A percentile compares a stretch with the other conserved stretches of the same genome.
Conservation (phyloP, 257 asterid genomes). For the Anisodus acutangulus region DNA sequence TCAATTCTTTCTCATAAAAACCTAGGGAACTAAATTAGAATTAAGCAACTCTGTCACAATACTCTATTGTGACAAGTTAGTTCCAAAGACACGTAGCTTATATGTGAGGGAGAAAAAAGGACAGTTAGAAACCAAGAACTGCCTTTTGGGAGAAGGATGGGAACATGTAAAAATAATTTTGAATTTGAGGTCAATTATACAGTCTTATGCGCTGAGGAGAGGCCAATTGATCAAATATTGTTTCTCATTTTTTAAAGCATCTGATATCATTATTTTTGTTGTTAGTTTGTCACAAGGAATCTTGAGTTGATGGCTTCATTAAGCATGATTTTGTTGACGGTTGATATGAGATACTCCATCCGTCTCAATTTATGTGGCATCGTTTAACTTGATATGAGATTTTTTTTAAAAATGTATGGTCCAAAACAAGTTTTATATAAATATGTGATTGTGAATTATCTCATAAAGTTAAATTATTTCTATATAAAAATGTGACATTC, state of each 20-base stretch:
- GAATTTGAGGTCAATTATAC: neutral
- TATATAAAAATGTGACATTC: too few relatives aligned
- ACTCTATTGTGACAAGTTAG: neutral
- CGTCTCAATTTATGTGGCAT: too few relatives aligned
- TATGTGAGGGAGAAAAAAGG: neutral
- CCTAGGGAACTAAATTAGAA: too few relatives aligned
- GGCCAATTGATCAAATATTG: neutral
- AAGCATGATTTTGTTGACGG: too few relatives aligned
- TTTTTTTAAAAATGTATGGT: too few relatives aligned
- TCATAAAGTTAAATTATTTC: too few relatives aligned
- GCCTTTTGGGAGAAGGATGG: neutral
- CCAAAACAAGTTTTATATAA: too few relatives aligned
- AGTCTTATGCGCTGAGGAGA: neutral
- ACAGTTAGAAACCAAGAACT: neutral
- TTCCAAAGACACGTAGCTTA: constrained; percentile 2
- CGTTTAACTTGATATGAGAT: too few relatives aligned
- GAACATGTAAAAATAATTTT: constrained; percentile 2
- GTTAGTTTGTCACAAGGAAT: neutral
- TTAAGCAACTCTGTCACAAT: too few relatives aligned
- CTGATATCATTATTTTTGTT: neutral
- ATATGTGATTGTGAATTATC: too few relatives aligned
- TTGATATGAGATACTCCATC: too few relatives aligned
- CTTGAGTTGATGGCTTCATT: neutral
- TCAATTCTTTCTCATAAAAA: too few relatives aligned
- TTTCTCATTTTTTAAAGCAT: neutral